Base-by-base conservation (phyloP, 2,329 filamentous ascomycete genomes). In the Juglanconis sp. region DNA sequence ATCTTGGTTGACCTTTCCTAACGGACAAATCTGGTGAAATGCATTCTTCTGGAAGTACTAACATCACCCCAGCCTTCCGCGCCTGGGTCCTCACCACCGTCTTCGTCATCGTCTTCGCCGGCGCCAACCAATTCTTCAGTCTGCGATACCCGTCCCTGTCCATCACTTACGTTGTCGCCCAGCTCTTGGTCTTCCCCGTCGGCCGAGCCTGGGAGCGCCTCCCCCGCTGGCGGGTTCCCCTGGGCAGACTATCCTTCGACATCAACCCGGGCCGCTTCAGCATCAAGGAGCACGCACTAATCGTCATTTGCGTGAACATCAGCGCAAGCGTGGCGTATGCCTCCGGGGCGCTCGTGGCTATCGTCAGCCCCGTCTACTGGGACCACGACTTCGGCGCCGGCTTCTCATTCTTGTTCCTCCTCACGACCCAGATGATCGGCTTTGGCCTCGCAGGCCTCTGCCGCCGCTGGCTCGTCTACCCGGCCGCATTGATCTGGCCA, bases 101-200 rank as follows among this genome's bases (percentile, higher is more conserved):
- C 3, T 72, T 72, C 40, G 71, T 70, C 4, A 68, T 73, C 24
- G 46, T 73, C 24, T 72, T 72, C 8, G 68, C 72, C 10, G 71
- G 71, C 6, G 70, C 71, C 46, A 74, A 74, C 40, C 69, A 71
- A 38, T 74, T 73, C 58, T 74, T 73, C 59, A 69, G 69, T 4
- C 66, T 74, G n/a, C 69, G 71, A 13, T 74, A 74, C 53, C 72
- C 72, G 0, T 69, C 68, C 2, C 66, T 73, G 1, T 67, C 71
- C 17, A 73, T 74, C 32, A 68, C 70, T 30, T 71, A 71, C 30
- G 65, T 73, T 11, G 72, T 74, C 2, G 71, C 72, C 5, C 71
- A 74, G 53, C 63, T 74, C 30, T 62, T 74, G 8, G 72, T 71
- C 30, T 74, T 70, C 53, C 72, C 72, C 6, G 63, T 72, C 34